Evolutionary conservation across 768 basidiomycete genomes (phyloP).

Genomic region (Pleurotus djamor): DNA sequence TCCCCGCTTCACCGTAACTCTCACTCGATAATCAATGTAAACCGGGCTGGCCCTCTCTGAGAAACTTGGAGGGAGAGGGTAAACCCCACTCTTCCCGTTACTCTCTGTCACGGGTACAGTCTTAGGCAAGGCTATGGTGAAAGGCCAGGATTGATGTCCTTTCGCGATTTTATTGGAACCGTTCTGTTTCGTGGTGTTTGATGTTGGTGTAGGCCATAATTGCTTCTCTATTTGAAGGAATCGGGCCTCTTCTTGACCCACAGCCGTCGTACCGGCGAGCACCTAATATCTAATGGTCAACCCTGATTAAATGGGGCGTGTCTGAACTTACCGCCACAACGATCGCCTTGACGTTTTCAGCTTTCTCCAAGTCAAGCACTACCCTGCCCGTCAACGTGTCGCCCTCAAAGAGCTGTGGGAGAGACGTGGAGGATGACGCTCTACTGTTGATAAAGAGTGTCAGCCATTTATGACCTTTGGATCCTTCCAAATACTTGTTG

Average conservation of each 20-base stretch:
- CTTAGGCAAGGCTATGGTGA: conserved; percentile 41
- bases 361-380: conserved; percentile 46
- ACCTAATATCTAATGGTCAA: conserved; percentile 25
- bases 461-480: conserved; percentile 46
- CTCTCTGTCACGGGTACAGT: conserved; percentile 35
- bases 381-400: conserved; percentile 50
- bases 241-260: conserved; percentile 50
- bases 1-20: conserved; percentile 47
- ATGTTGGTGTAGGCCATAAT: conserved; percentile 34
- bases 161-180: conserved; percentile 29
- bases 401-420: conserved; percentile 45
- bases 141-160: conserved; percentile 48
- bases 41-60: conserved; percentile 53
- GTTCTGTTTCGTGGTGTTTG: conserved; percentile 14
- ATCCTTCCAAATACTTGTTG: conserved; percentile 37
- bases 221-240: conserved; percentile 42
- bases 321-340: conserved; percentile 37
- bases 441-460: conserved; percentile 46
- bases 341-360: conserved; percentile 47
- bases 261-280: conserved; percentile 44
- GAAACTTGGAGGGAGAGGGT: conserved; percentile 50
- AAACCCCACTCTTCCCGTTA: conserved; percentile 29
- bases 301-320: background rate
- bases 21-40: conserved; percentile 55
- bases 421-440: conserved; percentile 29